Conservation (phyloP, 176 grass and related monocot species). For the Dendrocalamus sinicus region DNA sequence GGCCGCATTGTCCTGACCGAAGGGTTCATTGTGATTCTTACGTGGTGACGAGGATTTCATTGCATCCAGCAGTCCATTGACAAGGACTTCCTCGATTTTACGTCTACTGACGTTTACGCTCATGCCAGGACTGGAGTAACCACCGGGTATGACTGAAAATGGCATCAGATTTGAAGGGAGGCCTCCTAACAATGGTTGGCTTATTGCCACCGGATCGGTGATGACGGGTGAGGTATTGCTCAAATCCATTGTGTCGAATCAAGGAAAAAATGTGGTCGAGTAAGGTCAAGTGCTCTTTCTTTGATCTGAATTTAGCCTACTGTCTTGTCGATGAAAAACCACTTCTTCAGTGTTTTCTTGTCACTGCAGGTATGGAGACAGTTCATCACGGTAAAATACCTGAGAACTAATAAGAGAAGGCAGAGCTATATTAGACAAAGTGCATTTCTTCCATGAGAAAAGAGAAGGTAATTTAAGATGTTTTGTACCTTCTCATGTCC, state of each 20-base stretch:
- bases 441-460: background rate
- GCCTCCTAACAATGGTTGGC: conserved; percentile 54
- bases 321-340: conserved; percentile 95
- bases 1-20: conserved; percentile 31
- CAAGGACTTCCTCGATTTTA: conserved; percentile 71
- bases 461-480: background rate
- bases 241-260: conserved; percentile 62
- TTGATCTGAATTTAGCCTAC: conserved; percentile 59
- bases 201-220: conserved; percentile 55
- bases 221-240: conserved; percentile 77
- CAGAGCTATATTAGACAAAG: background rate
- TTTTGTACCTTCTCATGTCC: conserved; percentile 45
- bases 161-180: conserved; percentile 67
- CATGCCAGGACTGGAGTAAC: conserved; percentile 57
- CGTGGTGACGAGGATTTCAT: conserved; percentile 91
- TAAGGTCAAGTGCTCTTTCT: conserved; percentile 18
- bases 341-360: conserved; percentile 90
- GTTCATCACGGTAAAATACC: conserved; percentile 63
- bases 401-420: conserved; percentile 55
- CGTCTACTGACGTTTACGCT: conserved; percentile 48
- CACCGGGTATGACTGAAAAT: conserved; percentile 55
- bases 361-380: conserved; percentile 69
- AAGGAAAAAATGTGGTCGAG: conserved; percentile 31
- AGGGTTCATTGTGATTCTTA: conserved; percentile 64
- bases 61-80: conserved; percentile 74